Evolutionary conservation across 805 yeast species (phyloP).

Genomic region (Ogataea chonburiensis): DNA sequence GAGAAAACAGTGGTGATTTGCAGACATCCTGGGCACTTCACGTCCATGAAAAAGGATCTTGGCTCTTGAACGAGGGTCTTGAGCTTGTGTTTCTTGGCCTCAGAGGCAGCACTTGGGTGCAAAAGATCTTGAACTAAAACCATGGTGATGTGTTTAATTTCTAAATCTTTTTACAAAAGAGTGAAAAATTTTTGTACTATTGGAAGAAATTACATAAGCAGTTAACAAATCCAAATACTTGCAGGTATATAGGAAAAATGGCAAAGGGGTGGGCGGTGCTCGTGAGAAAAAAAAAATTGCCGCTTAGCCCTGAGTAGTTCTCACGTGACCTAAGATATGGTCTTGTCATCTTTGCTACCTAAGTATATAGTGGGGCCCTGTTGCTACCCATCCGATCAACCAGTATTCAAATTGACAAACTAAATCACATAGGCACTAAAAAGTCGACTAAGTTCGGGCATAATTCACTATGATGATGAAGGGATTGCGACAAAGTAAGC

Average conservation of each 20-base stretch:
- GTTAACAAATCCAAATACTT: constrained; percentile 1
- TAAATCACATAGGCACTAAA: constrained; percentile 14
- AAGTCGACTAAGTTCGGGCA: constrained; percentile 5
- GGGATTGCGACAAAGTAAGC: constrained; percentile 11
- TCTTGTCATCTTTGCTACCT: constrained; percentile 10
- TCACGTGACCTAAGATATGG: constrained; percentile 11
- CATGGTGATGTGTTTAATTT: constrained; percentile 33
- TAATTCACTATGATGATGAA: constrained; percentile 8
- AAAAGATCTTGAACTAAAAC: constrained; percentile 99
- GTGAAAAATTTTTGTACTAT: constrained; percentile 22
- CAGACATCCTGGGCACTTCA: constrained; percentile 99
- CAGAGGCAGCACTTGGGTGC: constrained; percentile 97
- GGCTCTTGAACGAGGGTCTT: constrained; percentile 97
- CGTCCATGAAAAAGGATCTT: constrained; percentile 99
- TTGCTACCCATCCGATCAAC: constrained; percentile 7
- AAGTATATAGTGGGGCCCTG: constrained; percentile 9
- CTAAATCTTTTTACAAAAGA: constrained; percentile 2
- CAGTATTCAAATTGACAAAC: constrained; percentile 11
- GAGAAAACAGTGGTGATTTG: constrained; percentile 99
- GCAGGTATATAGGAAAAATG: not conserved
- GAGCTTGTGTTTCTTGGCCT: constrained; percentile 95
- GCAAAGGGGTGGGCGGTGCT: constrained; percentile 2
- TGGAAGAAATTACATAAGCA: constrained; percentile 5
- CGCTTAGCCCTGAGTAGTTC: constrained; percentile 2
- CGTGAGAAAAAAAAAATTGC: not conserved